Evolutionary conservation across 345 rosid species (phyloP), one percentile per base, ranked within the genome.

Genomic region (Rhodamnia rubescens): DNA sequence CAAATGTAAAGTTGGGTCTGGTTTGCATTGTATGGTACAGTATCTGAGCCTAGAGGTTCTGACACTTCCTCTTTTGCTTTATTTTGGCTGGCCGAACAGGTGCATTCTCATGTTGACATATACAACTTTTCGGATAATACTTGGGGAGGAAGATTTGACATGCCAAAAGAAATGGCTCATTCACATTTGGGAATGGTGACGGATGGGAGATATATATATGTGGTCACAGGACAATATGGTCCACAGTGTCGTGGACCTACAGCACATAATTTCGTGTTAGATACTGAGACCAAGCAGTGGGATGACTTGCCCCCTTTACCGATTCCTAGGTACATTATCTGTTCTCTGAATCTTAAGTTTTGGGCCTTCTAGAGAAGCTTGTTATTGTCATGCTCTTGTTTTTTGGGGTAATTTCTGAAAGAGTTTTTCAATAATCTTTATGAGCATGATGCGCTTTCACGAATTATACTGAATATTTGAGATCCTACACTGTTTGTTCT

Each of bases 111-210:
- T 88, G 95, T 97, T 85, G 98, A 97, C 88, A 89, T 97, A 80
- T 97, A 93, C 91, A 95, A 95, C 88, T 95, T 97, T 87, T 86
- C 92, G 9, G 93, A 92, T 91, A 94, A 95, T 86, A 92, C 92
- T 51, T 97, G 99, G 98, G 95, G 94, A 91, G 96, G 91, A 80
- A 91, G 96, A 90, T 96, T 96, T 88, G 95, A 94, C 89, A 97
- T 97, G 98, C 99, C 99, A 5, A 96, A 94, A 89, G 98, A 96
- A 89, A 97, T 97, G 99, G 98, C 98, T 21, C 99, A 97, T 91
- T 97, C 99, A 22, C 98, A 97, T 87, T 95, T 97, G 90, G 99
- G 98, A 88, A 96, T 97, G 99, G 98, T 91, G 29, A 94, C 98
- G 0, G 98, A 97, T 90, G 98, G 98, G 86, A 87, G 98, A 85